These are phyloP conservation scores for Colletotrichum tropicale DNA, from an alignment of 2,329 filamentous ascomycete species.

Conservation along the genomic window DNA sequence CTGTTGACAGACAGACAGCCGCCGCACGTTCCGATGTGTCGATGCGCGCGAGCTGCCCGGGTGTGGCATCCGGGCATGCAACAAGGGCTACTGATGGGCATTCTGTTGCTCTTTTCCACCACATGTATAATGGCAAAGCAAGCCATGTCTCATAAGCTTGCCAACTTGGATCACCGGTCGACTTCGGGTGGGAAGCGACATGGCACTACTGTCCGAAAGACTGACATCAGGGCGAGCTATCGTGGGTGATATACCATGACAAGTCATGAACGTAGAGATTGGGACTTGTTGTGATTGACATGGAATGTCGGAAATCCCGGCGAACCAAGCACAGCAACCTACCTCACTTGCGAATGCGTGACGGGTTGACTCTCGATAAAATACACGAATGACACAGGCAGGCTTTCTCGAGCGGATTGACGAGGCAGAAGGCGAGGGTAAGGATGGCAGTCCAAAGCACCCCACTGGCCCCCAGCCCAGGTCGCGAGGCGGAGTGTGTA, in stretches of 20 bases:
- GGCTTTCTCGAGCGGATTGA: not conserved
- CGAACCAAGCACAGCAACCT: not conserved
- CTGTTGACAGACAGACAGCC: not conserved
- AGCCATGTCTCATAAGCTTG: not conserved
- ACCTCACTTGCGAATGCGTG: not conserved
- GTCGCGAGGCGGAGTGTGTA: not conserved
- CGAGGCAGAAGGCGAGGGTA: not conserved
- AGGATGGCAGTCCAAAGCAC: not conserved
- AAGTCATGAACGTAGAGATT: not conserved
- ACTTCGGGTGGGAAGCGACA: not conserved
- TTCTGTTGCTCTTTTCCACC: not conserved
- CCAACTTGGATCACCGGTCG: not conserved
- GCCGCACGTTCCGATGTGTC: not conserved
- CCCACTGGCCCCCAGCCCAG: not conserved
- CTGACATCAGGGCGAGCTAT: not conserved
- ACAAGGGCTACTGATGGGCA: not conserved
- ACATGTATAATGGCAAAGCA: not conserved
- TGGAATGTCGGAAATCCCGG: not conserved
- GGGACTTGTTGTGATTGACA: not conserved
- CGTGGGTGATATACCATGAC: not conserved
- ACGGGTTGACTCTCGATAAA: not conserved
- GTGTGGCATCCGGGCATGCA: not conserved
- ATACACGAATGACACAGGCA: not conserved
- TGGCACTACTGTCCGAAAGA: not conserved
- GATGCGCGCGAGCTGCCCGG: not conserved